Evolutionary conservation across 495 filamentous ascomycete species (phyloP).

Genomic region (Tetracladium marchalianum): DNA sequence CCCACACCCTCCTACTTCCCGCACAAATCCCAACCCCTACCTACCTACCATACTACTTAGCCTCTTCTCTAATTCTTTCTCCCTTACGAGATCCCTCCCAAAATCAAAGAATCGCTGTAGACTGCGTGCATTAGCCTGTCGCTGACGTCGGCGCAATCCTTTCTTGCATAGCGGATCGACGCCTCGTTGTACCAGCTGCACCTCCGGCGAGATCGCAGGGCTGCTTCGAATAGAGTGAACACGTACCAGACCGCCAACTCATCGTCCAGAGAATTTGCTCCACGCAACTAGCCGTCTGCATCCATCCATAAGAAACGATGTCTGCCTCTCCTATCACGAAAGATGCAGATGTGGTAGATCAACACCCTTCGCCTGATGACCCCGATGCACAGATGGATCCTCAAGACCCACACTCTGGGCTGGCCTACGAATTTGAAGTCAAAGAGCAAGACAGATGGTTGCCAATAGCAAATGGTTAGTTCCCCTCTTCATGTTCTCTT

Average conservation of each 20-base stretch:
- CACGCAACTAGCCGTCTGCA: conserved; percentile 52
- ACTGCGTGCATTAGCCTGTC: conserved; percentile 10
- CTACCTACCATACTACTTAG: too few species aligned
- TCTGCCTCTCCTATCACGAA: conserved; percentile 83
- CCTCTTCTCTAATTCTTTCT: neutral
- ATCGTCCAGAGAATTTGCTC: conserved; percentile 35
- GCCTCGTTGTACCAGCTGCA: conserved; percentile 4
- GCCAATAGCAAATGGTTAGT: conserved; percentile 99
- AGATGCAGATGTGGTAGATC: conserved; percentile 55
- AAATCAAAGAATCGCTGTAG: conserved; percentile 6
- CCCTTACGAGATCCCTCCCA: conserved; percentile 3
- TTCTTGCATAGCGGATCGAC: conserved; percentile 14
- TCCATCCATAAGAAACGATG: conserved; percentile 72
- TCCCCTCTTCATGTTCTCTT: conserved; percentile 29
- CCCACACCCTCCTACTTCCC: too few species aligned
- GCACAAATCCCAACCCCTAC: too few species aligned
- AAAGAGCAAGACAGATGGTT: conserved; percentile 99
- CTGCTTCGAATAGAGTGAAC: neutral
- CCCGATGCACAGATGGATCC: conserved; percentile 47
- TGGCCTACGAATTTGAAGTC: conserved; percentile 91
- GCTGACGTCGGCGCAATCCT: conserved; percentile 5
- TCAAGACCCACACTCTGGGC: conserved; percentile 47
- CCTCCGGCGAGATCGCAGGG: neutral
- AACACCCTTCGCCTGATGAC: conserved; percentile 64
- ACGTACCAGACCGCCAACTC: conserved; percentile 13